Conservation (phyloP, 2,329 filamentous ascomycete species). For the Colletotrichum lindemuthianum region DNA sequence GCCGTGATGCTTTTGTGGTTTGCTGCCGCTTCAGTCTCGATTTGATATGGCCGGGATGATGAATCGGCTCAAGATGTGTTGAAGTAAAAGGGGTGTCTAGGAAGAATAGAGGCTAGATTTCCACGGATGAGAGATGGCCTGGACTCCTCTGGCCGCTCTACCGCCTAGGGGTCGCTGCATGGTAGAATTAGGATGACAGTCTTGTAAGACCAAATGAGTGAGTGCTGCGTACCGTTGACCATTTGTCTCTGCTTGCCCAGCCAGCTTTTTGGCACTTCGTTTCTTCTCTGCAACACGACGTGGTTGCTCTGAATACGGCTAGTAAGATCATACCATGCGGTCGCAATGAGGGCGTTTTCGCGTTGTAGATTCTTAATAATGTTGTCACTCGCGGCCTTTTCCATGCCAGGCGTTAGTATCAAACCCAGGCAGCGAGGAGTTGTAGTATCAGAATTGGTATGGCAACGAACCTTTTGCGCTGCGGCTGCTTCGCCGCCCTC, state of each 20-base stretch:
- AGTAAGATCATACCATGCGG: conserved; percentile 88
- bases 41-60: neutral
- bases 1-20: neutral
- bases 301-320: conserved; percentile 84
- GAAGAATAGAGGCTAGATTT: neutral
- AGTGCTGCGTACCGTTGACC: conserved; percentile 64
- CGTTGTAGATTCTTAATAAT: conserved; percentile 76
- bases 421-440: neutral
- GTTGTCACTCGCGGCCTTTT: conserved; percentile 61
- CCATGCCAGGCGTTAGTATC: neutral
- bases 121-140: neutral
- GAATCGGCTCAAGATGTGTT: conserved; percentile 5
- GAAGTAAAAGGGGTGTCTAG: neutral
- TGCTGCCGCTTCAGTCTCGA: conserved; percentile 6
- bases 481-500: conserved; percentile 60
- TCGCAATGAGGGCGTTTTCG: conserved; percentile 81
- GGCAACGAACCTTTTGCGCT: conserved; percentile 62
- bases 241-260: conserved; percentile 82
- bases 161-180: conserved; percentile 39
- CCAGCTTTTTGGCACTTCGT: conserved; percentile 83
- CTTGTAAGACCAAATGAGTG: neutral
- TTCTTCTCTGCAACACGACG: conserved; percentile 78
- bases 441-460: neutral
- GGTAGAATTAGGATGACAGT: neutral
- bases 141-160: conserved; percentile 22